These are phyloP conservation scores for Nakaseomyces bracarensis DNA, from an alignment of 1,139 yeast species.

Conservation along the genomic window DNA sequence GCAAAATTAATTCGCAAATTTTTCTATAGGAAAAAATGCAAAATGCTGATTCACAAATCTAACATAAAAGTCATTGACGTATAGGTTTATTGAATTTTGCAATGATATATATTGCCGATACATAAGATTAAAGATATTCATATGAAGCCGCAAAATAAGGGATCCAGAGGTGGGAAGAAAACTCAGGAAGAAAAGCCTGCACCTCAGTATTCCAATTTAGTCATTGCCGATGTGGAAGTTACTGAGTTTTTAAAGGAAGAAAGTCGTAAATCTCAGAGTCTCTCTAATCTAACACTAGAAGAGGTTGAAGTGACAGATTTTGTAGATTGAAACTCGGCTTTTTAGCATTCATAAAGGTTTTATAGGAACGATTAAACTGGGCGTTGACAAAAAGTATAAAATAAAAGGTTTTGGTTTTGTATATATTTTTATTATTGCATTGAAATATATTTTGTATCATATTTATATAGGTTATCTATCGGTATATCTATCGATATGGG, in stretches of 20 bases:
- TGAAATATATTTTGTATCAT: conserved; percentile 3
- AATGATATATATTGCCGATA: too few species aligned
- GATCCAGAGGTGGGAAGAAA: neutral
- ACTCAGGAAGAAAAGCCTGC: neutral
- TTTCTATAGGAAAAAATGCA: too few species aligned
- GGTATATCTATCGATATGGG: conserved; percentile 5
- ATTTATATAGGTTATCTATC: conserved; percentile 6
- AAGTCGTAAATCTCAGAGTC: neutral
- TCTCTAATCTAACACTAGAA: conserved; percentile 9
- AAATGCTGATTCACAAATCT: too few species aligned
- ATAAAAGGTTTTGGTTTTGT: too few species aligned
- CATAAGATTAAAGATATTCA: too few species aligned
- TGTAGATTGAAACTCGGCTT: neutral
- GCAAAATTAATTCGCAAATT: too few species aligned
- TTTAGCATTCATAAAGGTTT: neutral
- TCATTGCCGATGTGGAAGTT: conserved; percentile 2
- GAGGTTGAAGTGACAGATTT: conserved; percentile 11
- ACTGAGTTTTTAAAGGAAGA: neutral
- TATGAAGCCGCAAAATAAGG: neutral
- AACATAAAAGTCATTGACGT: too few species aligned
- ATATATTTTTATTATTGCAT: too few species aligned
- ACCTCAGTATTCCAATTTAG: neutral
- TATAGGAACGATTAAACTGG: too few species aligned
- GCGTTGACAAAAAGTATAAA: too few species aligned
- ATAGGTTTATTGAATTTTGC: too few species aligned